Percentiles rank a stretch among this genome's conserved stretches.
phyloP scores from a whole-genome alignment of 768 basidiomycete species.

The Tricholoma bakamatsutake region DNA sequence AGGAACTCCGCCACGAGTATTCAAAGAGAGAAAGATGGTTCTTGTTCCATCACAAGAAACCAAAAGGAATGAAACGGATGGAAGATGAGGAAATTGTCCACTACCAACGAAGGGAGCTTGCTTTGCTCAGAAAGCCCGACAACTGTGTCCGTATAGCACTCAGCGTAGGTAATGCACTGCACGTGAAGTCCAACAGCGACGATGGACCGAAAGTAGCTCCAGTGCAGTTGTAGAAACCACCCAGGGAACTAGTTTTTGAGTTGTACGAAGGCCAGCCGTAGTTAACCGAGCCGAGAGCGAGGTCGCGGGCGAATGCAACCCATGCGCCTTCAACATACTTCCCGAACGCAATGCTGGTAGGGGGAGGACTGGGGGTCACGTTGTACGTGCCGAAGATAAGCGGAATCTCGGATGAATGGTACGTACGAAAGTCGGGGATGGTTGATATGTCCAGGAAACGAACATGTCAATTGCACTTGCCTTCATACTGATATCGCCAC shows the following conservation, averaged over 20 bases:
- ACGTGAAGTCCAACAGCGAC: slow-evolving; percentile 8
- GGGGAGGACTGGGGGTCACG: slow-evolving; percentile 14
- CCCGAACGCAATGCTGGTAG: slow-evolving; percentile 24
- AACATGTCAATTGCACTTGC: slow-evolving; percentile 15
- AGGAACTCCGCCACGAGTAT: too few relatives aligned
- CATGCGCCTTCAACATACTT: slow-evolving; percentile 30
- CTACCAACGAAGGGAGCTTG: background rate
- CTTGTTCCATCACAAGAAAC: too few relatives aligned
- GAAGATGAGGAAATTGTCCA: background rate
- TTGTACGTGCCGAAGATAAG: slow-evolving; percentile 33
- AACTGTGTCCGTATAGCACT: background rate
- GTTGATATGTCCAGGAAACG: slow-evolving; percentile 28
- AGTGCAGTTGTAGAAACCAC: slow-evolving; percentile 9
- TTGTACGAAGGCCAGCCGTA: slow-evolving; percentile 20
- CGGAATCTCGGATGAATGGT: slow-evolving; percentile 34
- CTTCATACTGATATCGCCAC: slow-evolving; percentile 18
- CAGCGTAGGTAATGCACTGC: slow-evolving; percentile 1
- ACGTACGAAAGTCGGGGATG: slow-evolving; percentile 29
- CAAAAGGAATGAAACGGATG: too few relatives aligned
- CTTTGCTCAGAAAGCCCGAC: background rate
- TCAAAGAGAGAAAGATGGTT: too few relatives aligned
- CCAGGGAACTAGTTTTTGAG: slow-evolving; percentile 5
- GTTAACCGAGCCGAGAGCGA: slow-evolving; percentile 16
- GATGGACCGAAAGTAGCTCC: slow-evolving; percentile 2
- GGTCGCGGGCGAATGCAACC: slow-evolving; percentile 37